phyloP scores from a whole-genome alignment of 106 monocot genomes.

The Iris macrosiphon region DNA sequence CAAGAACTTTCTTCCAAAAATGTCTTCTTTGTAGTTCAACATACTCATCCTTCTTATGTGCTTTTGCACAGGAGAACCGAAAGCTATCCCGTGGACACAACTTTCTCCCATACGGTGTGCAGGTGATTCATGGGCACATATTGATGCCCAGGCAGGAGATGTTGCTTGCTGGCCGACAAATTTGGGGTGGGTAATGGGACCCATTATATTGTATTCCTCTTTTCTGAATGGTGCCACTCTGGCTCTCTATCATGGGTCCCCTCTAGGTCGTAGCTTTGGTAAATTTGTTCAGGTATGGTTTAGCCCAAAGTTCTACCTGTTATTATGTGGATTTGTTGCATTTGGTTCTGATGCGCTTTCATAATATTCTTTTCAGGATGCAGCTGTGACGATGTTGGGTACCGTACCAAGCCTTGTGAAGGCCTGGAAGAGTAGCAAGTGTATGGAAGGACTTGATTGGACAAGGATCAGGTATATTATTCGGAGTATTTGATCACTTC shows the following conservation, averaged over 20 bases:
- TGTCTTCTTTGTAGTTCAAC: not conserved
- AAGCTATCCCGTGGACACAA: conserved; percentile 97
- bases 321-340: too few species aligned
- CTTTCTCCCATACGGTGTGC: conserved; percentile 77
- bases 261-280: conserved; percentile 72
- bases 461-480: conserved; percentile 59
- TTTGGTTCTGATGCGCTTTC: not conserved
- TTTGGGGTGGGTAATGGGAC: conserved; percentile 93
- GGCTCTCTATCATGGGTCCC: conserved; percentile 89
- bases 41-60: conserved; percentile 1
- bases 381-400: conserved; percentile 80
- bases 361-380: conserved; percentile 44
- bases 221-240: conserved; percentile 76
- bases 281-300: conserved; percentile 90
- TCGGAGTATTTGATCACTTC: not conserved
- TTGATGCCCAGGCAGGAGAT: conserved; percentile 58
- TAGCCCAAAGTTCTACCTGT: not conserved
- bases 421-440: conserved; percentile 79
- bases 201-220: conserved; percentile 58
- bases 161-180: conserved; percentile 86
- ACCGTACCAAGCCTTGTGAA: conserved; percentile 88
- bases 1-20: not conserved
- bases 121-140: conserved; percentile 86
- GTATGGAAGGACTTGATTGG: conserved; percentile 88
- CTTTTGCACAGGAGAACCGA: conserved; percentile 66